Conservation (phyloP, 2,329 filamentous ascomycete species). For the Curvularia verruculosa region DNA sequence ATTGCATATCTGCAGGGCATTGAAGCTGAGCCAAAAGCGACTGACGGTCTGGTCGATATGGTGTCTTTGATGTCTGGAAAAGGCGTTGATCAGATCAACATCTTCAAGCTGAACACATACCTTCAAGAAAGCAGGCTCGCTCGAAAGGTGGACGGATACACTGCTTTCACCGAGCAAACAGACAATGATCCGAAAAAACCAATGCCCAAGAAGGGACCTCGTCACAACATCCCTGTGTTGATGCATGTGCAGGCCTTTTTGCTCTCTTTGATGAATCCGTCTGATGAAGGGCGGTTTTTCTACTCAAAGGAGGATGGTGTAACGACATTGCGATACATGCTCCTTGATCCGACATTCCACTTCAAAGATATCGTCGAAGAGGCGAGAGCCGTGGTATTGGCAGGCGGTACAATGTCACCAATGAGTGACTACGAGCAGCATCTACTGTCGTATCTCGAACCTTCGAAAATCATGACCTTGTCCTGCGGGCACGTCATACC, state of each 20-base stretch:
- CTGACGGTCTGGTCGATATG: constrained; percentile 72
- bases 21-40: constrained; percentile 43
- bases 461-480: constrained; percentile 72
- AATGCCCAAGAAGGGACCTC: constrained; percentile 16
- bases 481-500: constrained; percentile 97
- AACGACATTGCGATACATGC: constrained; percentile 77
- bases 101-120: constrained; percentile 86
- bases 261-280: constrained; percentile 82
- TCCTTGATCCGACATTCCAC: constrained; percentile 88
- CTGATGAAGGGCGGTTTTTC: constrained; percentile 68
- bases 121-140: constrained; percentile 91
- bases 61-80: constrained; percentile 79
- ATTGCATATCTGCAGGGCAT: constrained; percentile 69
- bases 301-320: constrained; percentile 55
- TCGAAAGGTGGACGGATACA: constrained; percentile 92
- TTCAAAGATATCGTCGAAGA: constrained; percentile 87
- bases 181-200: constrained; percentile 28
- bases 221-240: constrained; percentile 59
- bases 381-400: constrained; percentile 85
- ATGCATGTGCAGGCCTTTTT: constrained; percentile 74
- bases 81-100: constrained; percentile 92
- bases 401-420: constrained; percentile 96
- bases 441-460: constrained; percentile 76
- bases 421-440: constrained; percentile 89
- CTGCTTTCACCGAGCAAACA: constrained; percentile 64